Conservation (phyloP, 805 yeast species). For the Candida ortonii region DNA sequence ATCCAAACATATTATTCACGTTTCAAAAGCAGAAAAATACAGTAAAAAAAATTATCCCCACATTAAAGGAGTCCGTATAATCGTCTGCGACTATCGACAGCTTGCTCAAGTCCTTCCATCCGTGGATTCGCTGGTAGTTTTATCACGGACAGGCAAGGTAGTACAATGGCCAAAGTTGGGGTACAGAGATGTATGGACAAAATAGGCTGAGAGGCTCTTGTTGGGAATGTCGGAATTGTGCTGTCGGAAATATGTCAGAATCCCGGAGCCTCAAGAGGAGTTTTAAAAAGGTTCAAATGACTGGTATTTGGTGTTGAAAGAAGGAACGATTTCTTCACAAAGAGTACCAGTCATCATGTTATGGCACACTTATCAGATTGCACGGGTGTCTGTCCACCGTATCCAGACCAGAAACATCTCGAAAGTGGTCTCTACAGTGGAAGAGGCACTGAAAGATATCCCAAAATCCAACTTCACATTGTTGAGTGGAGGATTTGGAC, state of each 20-base stretch:
- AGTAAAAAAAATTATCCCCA: neutral
- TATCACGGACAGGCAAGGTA: too few species aligned
- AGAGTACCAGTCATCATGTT: neutral
- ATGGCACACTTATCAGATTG: too few species aligned
- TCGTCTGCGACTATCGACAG: neutral
- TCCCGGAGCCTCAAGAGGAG: slow-evolving; percentile 1
- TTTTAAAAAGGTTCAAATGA: too few species aligned
- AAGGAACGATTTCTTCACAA: neutral
- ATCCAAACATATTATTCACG: neutral
- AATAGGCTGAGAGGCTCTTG: too few species aligned
- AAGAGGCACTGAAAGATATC: slow-evolving; percentile 34
- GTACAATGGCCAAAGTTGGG: too few species aligned
- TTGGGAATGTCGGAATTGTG: too few species aligned
- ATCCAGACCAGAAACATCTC: neutral
- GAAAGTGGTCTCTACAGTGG: slow-evolving; percentile 11
- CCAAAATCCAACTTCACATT: slow-evolving; percentile 31
- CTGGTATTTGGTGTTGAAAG: too few species aligned
- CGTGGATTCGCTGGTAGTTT: too few species aligned
- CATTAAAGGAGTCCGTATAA: neutral
- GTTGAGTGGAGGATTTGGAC: slow-evolving; percentile 48
- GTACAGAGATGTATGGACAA: too few species aligned
- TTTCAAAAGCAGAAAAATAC: slow-evolving; percentile 1
- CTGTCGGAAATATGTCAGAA: slow-evolving; percentile 3
- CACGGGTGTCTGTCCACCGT: neutral
- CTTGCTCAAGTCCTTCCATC: too few species aligned